Conservation (phyloP, 2,329 filamentous ascomycete species). For the Talaromyces sp. region DNA sequence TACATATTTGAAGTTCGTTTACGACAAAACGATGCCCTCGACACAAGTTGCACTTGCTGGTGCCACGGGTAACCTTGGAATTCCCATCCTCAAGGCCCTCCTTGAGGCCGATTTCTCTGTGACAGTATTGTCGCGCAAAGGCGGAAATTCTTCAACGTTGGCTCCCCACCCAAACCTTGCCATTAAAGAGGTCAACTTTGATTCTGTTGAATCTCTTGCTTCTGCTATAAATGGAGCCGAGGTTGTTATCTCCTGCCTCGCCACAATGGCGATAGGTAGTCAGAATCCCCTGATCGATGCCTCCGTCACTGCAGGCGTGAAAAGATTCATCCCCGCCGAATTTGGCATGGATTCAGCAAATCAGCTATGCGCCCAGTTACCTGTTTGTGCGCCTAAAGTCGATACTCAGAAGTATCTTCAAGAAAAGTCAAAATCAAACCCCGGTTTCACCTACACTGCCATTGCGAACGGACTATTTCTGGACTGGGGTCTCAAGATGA, state of each 20-base stretch:
- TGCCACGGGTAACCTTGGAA: constrained; percentile 26
- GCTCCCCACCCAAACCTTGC: constrained; percentile 5
- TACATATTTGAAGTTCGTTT: too few relatives aligned
- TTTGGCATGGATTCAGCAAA: constrained; percentile 29
- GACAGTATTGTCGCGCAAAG: constrained; percentile 20
- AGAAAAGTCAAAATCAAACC: constrained; percentile 13
- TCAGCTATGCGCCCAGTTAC: constrained; percentile 17
- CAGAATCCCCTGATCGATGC: constrained; percentile 23
- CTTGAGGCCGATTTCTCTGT: constrained; percentile 21
- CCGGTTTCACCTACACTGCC: constrained; percentile 26
- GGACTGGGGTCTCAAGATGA: constrained; percentile 25
- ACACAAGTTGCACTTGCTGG: not conserved
- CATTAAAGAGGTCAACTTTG: constrained; percentile 23
- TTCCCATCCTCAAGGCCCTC: constrained; percentile 21
- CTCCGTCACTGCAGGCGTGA: constrained; percentile 23
- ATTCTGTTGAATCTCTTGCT: constrained; percentile 20
- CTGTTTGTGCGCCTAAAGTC: constrained; percentile 29
- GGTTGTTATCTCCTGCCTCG: constrained; percentile 19
- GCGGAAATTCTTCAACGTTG: not conserved
- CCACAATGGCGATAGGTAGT: constrained; percentile 1
- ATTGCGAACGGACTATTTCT: constrained; percentile 30
- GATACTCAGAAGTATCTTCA: constrained; percentile 24
- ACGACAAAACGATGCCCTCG: not conserved
- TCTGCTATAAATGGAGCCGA: constrained; percentile 23
- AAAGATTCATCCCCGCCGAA: constrained; percentile 31